Evolutionary conservation across 2,329 filamentous ascomycete species (phyloP).

Genomic region (Alternaria hordeiaustralica): DNA sequence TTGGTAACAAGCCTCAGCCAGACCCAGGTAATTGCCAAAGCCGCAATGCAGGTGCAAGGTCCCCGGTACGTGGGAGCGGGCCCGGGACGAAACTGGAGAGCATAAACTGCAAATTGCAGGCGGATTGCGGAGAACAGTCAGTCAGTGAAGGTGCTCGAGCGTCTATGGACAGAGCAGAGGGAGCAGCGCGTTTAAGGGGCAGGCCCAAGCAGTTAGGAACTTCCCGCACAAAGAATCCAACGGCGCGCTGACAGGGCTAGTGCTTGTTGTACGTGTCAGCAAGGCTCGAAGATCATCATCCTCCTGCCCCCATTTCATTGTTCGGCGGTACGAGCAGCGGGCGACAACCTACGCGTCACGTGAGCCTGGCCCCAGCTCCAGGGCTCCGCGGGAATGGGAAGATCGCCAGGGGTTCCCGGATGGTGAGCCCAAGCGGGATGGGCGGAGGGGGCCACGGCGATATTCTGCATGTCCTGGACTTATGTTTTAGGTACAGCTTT

Average conservation of each 20-base stretch:
- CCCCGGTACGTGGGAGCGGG: constrained; percentile 3
- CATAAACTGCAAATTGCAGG: constrained; percentile 13
- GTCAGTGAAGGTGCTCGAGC: constrained; percentile 15
- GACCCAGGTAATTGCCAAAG: constrained; percentile 5
- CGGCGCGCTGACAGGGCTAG: constrained; percentile 20
- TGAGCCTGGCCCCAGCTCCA: constrained; percentile 8
- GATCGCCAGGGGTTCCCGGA: constrained; percentile 22
- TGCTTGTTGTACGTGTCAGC: constrained; percentile 29
- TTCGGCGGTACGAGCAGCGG: constrained; percentile 12
- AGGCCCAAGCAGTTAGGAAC: constrained; percentile 9
- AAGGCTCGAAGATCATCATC: constrained; percentile 19
- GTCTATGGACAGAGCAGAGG: constrained; percentile 3
- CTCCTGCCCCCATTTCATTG: constrained; percentile 11
- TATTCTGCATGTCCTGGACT: constrained; percentile 1
- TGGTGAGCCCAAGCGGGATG: constrained; percentile 1
- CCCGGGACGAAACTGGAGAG: constrained; percentile 2
- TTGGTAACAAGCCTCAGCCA: constrained; percentile 13
- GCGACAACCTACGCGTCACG: constrained; percentile 8
- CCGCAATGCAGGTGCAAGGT: constrained; percentile 6
- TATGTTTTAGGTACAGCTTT: background rate
- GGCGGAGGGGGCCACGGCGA: background rate
- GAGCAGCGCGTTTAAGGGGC: constrained; percentile 23
- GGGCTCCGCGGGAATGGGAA: constrained; percentile 9
- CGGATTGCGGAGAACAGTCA: background rate
- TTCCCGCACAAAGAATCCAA: constrained; percentile 4